A percentile compares a stretch with the other conserved stretches of the same genome.
These are phyloP conservation scores for Angomonas ambiguus DNA, from an alignment of 208 protist genomes.

Conservation along the genomic window DNA sequence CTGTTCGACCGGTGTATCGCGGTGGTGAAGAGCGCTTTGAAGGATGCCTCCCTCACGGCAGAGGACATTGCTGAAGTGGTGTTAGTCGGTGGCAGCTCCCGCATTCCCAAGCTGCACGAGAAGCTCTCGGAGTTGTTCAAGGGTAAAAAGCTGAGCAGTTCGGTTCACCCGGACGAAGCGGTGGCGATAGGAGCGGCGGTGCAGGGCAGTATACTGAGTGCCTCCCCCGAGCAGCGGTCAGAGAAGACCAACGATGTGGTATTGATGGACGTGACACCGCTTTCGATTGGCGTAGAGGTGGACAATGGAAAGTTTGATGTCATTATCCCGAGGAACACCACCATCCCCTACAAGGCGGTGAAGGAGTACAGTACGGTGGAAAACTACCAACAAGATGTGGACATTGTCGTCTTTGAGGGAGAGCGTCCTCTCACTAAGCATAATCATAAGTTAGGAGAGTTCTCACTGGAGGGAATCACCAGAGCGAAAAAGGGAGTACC, in stretches of 20 bases:
- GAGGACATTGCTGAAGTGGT: constrained; percentile 88
- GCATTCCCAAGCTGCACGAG: constrained; percentile 97
- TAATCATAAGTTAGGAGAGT: constrained; percentile 98
- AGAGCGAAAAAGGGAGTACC: constrained; percentile 95
- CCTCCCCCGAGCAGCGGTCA: constrained; percentile 64
- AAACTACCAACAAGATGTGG: constrained; percentile 98
- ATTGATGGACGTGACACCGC: constrained; percentile 93
- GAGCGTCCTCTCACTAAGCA: constrained; percentile 97
- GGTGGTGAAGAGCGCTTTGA: constrained; percentile 83
- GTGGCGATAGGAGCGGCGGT: constrained; percentile 99
- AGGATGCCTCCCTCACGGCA: constrained; percentile 83
- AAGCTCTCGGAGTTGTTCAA: constrained; percentile 65
- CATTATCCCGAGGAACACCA: constrained; percentile 86
- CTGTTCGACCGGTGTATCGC: constrained; percentile 78
- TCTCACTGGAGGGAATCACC: constrained; percentile 93
- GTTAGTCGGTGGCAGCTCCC: constrained; percentile 94
- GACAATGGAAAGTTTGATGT: constrained; percentile 93
- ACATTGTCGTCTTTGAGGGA: constrained; percentile 99
- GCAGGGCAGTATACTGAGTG: constrained; percentile 93
- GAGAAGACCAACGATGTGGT: constrained; percentile 91
- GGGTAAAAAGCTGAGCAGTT: constrained; percentile 91
- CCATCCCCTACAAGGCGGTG: constrained; percentile 75
- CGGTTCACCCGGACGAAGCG: constrained; percentile 94
- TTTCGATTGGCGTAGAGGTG: constrained; percentile 96
- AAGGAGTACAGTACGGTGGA: constrained; percentile 96